phyloP scores from a whole-genome alignment of 495 filamentous ascomycete genomes.

The Achaetomiella virescens region DNA sequence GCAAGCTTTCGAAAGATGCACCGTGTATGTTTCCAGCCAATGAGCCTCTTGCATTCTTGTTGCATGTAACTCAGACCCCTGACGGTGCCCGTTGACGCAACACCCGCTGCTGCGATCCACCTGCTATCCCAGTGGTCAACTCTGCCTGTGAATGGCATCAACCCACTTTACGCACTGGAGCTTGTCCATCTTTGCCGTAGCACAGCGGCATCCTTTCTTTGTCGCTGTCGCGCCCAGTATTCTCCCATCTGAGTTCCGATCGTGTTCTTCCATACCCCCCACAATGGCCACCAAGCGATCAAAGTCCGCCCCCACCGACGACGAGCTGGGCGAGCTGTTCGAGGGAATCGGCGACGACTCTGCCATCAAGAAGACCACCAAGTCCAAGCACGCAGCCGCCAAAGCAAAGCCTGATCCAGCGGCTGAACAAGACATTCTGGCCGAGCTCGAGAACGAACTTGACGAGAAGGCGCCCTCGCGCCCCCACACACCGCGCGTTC shows the following conservation, averaged over 20 bases:
- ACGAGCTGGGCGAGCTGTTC: slow-evolving; percentile 79
- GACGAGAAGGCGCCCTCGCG: slow-evolving; percentile 60
- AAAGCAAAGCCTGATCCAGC: slow-evolving; percentile 41
- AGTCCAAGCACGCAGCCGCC: slow-evolving; percentile 40
- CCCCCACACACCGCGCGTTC: slow-evolving; percentile 75
- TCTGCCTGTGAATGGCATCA: no score
- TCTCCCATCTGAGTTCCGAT: no score
- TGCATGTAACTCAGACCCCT: no score
- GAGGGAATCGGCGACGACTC: slow-evolving; percentile 58
- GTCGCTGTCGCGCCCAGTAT: no score
- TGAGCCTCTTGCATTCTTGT: no score
- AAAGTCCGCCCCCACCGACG: slow-evolving; percentile 55
- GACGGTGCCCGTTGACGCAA: no score
- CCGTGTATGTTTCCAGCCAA: no score
- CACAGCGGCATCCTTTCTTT: no score
- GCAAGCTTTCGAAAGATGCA: neutral
- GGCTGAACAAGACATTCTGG: slow-evolving; percentile 64
- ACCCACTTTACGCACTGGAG: no score
- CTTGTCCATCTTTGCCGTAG: no score
- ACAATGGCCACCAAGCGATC: slow-evolving; percentile 39
- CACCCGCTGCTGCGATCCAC: no score
- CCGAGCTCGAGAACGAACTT: slow-evolving; percentile 74
- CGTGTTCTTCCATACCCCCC: neutral
- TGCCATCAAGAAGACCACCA: slow-evolving; percentile 40
- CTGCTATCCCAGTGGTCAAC: no score